Conservation (phyloP, 192 early-diverging fungal genomes). For the Coemansia sp. region DNA sequence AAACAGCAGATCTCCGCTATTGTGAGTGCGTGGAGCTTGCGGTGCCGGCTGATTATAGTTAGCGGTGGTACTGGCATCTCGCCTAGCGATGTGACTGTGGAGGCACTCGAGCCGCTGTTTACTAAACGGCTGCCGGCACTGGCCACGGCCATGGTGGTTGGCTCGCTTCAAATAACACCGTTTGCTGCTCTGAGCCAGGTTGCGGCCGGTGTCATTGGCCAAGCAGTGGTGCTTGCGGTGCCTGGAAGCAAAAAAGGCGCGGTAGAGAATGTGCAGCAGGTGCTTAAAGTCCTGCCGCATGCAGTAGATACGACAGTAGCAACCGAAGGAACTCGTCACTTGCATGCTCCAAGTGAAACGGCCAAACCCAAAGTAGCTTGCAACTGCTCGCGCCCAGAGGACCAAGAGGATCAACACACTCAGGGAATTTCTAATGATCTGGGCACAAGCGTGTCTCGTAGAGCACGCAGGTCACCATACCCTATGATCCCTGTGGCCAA, state of each 20-base stretch:
- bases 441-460: constrained; percentile 54
- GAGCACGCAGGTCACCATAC: constrained; percentile 79
- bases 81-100: constrained; percentile 81
- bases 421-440: constrained; percentile 11
- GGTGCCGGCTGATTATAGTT: constrained; percentile 69
- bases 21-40: constrained; percentile 51
- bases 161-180: constrained; percentile 78
- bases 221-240: constrained; percentile 73
- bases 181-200: constrained; percentile 88
- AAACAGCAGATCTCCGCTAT: constrained; percentile 50
- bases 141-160: constrained; percentile 69
- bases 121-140: constrained; percentile 71
- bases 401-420: neutral
- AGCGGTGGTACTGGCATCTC: constrained; percentile 95
- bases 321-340: constrained; percentile 3
- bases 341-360: constrained; percentile 4
- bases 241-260: constrained; percentile 88
- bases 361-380: constrained; percentile 7
- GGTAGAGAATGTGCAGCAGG: constrained; percentile 75
- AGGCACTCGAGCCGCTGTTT: constrained; percentile 76
- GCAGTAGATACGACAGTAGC: constrained; percentile 62
- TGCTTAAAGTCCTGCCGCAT: constrained; percentile 75
- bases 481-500: constrained; percentile 72
- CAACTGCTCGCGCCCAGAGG: constrained; percentile 31
- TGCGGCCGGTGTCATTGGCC: constrained; percentile 59